Base-by-base conservation (phyloP, 2,329 filamentous ascomycete species). In the Whalleya microplaca region DNA sequence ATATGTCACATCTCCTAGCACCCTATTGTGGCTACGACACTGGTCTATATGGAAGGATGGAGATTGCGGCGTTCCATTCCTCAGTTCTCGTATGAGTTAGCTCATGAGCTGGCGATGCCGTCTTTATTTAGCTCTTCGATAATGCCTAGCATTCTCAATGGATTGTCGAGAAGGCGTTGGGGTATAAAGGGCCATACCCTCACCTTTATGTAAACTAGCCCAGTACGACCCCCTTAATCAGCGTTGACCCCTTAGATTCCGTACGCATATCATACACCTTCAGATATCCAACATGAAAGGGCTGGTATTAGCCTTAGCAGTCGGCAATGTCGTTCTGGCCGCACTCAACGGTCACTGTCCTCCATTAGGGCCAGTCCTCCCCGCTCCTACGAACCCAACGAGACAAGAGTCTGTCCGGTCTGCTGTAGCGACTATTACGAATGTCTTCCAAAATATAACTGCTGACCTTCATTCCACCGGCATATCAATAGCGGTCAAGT, bases 321-420 rank as follows among this genome's bases (percentile, higher is more conserved):
- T 56, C 16, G 40, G 53, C 23, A 59, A 64, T 19, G 44, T 62
- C 4, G 61, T 57, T 20, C 47, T 63, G 6, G 64, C 63, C 50
- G 63, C 67, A 23, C 58, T 62, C 16, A 64, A 71, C 23, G 72
- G 70, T n/a, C 71, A 73, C 4, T 78, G 75, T 19, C 75, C 76
- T n/a, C 76, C 76, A 23, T 68, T 78, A n/a, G 76, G 76, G 3
- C 66, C 74, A 10, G 75, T 78, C 42, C 65, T 78, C 6, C 75
- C 73, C 6, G 69, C 73, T 16, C 75, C 76, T 1, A 67, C 63
- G 21, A 58, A 60, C 7, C 75, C 75, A 2, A 65, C 73, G 32
- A 43, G 63, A n/a, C 70, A 72, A 48, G 48, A 59, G 7, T 55
- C 64, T 0, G 71, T 77, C 1, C 62, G 70, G 45, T 58, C 51